Conservation (phyloP, 2,329 filamentous ascomycete genomes). For the Pestalotiopsis sp. region DNA sequence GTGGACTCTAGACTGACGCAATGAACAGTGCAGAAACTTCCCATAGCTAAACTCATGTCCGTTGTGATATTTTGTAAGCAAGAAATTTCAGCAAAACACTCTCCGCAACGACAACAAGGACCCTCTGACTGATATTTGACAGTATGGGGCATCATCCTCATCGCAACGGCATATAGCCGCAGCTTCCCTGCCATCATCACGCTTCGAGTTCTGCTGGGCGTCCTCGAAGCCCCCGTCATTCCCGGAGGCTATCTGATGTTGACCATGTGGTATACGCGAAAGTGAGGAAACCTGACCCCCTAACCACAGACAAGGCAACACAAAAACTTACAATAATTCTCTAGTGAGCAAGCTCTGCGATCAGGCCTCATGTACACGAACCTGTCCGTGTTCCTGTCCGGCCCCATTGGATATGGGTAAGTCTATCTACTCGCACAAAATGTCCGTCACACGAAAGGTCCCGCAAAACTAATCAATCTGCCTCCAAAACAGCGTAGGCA, state of each 20-base stretch:
- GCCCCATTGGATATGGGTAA: conserved; percentile 11
- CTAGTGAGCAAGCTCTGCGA: conserved; percentile 11
- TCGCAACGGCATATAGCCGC: conserved; percentile 9
- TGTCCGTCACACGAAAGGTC: background rate
- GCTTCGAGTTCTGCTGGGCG: conserved; percentile 7
- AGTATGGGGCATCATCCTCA: conserved; percentile 15
- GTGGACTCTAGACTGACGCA: background rate
- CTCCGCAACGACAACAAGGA: too few species aligned
- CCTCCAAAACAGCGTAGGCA: conserved; percentile 48
- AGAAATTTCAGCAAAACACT: too few species aligned
- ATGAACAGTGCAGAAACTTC: conserved; percentile 7
- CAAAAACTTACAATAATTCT: background rate
- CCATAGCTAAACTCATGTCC: conserved; percentile 13
- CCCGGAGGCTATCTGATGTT: conserved; percentile 13
- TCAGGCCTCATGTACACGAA: conserved; percentile 15
- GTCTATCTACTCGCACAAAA: background rate
- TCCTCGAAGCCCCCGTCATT: conserved; percentile 9
- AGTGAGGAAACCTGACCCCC: background rate
- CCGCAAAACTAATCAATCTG: background rate
- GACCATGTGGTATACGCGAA: conserved; percentile 13
- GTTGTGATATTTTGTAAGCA: conserved; percentile 11
- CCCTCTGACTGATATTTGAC: background rate
- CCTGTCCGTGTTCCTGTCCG: conserved; percentile 12
- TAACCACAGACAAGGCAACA: background rate
- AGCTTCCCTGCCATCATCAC: conserved; percentile 11